Percentiles rank a stretch among this genome's conserved stretches.
These are phyloP conservation scores for Tricholoma bakamatsutake DNA, from an alignment of 768 basidiomycete species.

Conservation along the genomic window DNA sequence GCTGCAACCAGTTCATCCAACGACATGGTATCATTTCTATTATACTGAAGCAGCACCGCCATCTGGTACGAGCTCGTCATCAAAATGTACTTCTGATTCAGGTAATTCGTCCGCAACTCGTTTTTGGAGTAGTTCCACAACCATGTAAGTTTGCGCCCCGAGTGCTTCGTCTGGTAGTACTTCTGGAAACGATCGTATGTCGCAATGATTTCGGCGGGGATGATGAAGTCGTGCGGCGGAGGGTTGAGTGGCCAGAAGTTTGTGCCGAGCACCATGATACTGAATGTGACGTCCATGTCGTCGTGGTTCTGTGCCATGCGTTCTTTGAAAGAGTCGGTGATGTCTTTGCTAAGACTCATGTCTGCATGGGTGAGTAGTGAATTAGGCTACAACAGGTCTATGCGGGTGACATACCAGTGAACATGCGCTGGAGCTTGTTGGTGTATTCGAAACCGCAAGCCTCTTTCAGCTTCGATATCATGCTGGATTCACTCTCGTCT, in stretches of 20 bases:
- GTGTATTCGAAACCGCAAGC: constrained; percentile 99
- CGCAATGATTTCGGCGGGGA: constrained; percentile 80
- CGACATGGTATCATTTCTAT: constrained; percentile 83
- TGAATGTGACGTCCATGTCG: constrained; percentile 89
- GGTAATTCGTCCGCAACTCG: constrained; percentile 91
- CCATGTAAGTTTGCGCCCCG: constrained; percentile 95
- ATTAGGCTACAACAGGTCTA: neutral
- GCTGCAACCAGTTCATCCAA: constrained; percentile 75
- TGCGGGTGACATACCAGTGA: constrained; percentile 63
- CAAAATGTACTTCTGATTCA: constrained; percentile 93
- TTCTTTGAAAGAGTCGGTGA: constrained; percentile 96
- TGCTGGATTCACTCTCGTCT: constrained; percentile 95
- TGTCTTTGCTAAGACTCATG: constrained; percentile 93
- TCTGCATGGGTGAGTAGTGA: constrained; percentile 41
- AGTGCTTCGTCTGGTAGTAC: constrained; percentile 94
- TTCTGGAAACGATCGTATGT: constrained; percentile 91
- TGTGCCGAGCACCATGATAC: constrained; percentile 91
- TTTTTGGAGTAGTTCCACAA: constrained; percentile 98
- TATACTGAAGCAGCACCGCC: constrained; percentile 94
- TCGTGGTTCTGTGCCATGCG: constrained; percentile 86
- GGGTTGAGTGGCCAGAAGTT: constrained; percentile 96
- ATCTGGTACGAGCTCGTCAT: constrained; percentile 97
- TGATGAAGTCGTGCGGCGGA: constrained; percentile 81
- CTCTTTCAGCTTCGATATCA: constrained; percentile 99
- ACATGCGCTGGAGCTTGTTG: constrained; percentile 97